Base-by-base conservation (phyloP, 2,329 filamentous ascomycete species). In the Penicillium crustosum region DNA sequence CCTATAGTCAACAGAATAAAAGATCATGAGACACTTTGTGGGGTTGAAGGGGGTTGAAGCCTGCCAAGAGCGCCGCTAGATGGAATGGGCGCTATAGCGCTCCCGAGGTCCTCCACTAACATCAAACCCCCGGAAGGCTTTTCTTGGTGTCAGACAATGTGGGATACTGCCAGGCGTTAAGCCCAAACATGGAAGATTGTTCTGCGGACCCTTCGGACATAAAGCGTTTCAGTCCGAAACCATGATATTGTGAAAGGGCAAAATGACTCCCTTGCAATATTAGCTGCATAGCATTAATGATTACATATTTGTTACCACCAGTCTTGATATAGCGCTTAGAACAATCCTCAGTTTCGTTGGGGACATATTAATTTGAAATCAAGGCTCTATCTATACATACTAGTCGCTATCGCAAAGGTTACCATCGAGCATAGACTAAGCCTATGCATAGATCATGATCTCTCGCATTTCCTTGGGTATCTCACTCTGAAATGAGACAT, bases 201-300 rank as follows among this genome's bases (percentile, higher is more conserved):
- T 61, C 57, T 56, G 44, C 42, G 55, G 35, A 47, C 52, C 25
- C 1, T 59, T 59, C 44, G 27, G 61, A 53, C 9, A 59, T 52
- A 54, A 51, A 43, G 50, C 49, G 63, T 66, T 66, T 65, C 63
- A 63, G 55, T 41, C 59, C 59, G 38, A 58, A 42, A 60, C 50
- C 21, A 41, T 23, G 55, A 50, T 47, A 53, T 60, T 58, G 21
- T 29, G 43, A 35, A 27, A n/a, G 13, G 33, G 23, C 4, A n/a
- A 19, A 5, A 33, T 27, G 59, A 53, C 41, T 27, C 58, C 56
- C 60, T 58, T 64, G 5, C 56, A 64, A 58, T 61, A 33, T 19
- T 29, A 47, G 7, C 19, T 33, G 8, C 12, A 19, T 23, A 12
- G n/a, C 31, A 36, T 51, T 23, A 9, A 19, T 27, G 3, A 21